phyloP scores from a whole-genome alignment of 1,284 basidiomycete species.

The Ceratobasidium sp. region DNA sequence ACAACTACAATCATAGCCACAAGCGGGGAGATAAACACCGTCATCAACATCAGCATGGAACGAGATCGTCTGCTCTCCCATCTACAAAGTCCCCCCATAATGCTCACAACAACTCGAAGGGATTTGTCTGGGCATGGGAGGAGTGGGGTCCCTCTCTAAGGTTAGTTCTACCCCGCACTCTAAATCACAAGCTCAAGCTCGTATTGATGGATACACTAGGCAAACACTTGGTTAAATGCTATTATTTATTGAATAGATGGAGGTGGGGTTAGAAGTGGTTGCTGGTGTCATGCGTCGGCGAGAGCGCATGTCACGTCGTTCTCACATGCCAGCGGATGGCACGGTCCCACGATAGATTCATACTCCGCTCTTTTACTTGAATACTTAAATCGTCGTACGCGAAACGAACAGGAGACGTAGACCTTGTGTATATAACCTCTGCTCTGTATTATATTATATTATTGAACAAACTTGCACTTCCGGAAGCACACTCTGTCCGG shows the following conservation, averaged over 20 bases:
- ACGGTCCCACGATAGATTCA: not conserved
- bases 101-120: not conserved
- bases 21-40: too few relatives aligned
- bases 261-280: not conserved
- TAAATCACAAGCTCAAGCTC: too few relatives aligned
- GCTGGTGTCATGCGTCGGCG: not conserved
- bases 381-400: not conserved
- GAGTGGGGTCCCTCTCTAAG: slow-evolving; percentile 30
- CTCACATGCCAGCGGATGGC: slow-evolving; percentile 8
- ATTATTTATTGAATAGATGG: not conserved
- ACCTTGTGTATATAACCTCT: too few relatives aligned
- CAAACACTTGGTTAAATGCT: slow-evolving; percentile 13
- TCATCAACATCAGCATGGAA: too few relatives aligned
- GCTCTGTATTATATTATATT: too few relatives aligned
- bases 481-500: too few relatives aligned
- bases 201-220: not conserved
- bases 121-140: slow-evolving; percentile 30
- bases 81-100: too few relatives aligned
- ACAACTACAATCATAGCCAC: not conserved
- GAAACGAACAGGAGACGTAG: not conserved
- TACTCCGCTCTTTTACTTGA: not conserved
- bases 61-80: too few relatives aligned
- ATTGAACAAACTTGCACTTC: too few relatives aligned
- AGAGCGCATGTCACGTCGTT: not conserved
- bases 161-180: not conserved